These are phyloP conservation scores for Mollisia scopiformis DNA, from an alignment of 2,329 filamentous ascomycete species.

Conservation along the genomic window DNA sequence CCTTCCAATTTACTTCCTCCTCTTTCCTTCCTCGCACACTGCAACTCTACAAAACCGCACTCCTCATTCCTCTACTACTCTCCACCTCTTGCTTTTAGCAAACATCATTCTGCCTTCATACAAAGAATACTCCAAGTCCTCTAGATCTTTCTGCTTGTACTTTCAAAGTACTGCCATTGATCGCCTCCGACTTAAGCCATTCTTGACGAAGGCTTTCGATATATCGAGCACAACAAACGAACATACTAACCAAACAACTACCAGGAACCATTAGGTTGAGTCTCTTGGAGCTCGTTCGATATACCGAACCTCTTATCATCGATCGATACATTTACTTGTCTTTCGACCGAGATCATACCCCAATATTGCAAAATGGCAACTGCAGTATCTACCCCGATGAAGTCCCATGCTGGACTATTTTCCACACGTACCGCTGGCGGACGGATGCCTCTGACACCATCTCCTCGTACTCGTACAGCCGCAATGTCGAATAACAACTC, in stretches of 20 bases:
- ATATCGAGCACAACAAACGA: slow-evolving; percentile 50
- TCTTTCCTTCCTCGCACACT: slow-evolving; percentile 33
- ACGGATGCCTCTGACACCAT: slow-evolving; percentile 92
- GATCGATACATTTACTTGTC: slow-evolving; percentile 53
- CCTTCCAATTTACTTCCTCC: slow-evolving; percentile 10
- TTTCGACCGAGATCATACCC: slow-evolving; percentile 47
- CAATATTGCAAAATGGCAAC: slow-evolving; percentile 73
- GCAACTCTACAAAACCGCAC: slow-evolving; percentile 34
- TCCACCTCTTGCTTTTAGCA: slow-evolving; percentile 29
- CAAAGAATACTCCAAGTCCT: slow-evolving; percentile 38
- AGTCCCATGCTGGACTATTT: slow-evolving; percentile 93
- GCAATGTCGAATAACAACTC: slow-evolving; percentile 58
- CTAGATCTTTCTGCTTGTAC: slow-evolving; percentile 51
- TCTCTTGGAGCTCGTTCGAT: slow-evolving; percentile 60
- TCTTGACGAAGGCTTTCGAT: slow-evolving; percentile 50
- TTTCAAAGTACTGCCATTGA: slow-evolving; percentile 43
- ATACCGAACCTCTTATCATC: slow-evolving; percentile 38
- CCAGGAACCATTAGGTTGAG: slow-evolving; percentile 62
- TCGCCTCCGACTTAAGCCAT: slow-evolving; percentile 49
- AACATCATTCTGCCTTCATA: slow-evolving; percentile 29
- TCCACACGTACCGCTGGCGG: slow-evolving; percentile 90
- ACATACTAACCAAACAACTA: slow-evolving; percentile 50
- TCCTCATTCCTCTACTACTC: slow-evolving; percentile 34
- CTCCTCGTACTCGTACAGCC: slow-evolving; percentile 68
- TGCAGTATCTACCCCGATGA: slow-evolving; percentile 86